Percentiles rank a stretch among this genome's conserved stretches.
Evolutionary conservation across 768 basidiomycete genomes (phyloP).

Genomic region (Tulasnella sp.): DNA sequence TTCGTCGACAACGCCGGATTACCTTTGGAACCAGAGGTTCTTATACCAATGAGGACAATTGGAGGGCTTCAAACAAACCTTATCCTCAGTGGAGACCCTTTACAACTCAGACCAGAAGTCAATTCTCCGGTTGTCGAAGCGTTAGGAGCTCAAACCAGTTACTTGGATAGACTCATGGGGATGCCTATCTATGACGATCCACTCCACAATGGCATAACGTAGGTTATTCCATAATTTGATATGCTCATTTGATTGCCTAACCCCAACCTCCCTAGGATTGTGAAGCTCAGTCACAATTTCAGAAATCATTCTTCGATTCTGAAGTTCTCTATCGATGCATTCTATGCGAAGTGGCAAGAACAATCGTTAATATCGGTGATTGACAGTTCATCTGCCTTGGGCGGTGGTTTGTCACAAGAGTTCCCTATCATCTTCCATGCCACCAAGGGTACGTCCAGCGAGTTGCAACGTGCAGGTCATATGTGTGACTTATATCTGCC

Average conservation of each 20-base stretch:
- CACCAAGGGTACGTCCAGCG: conserved; percentile 15
- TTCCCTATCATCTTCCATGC: conserved; percentile 28
- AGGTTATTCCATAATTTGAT: background rate
- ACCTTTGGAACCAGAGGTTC: conserved; percentile 44
- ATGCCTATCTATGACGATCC: conserved; percentile 23
- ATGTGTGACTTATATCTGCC: no score
- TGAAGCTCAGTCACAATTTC: no score
- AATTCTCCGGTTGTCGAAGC: conserved; percentile 22
- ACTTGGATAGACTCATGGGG: conserved; percentile 27
- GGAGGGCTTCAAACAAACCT: conserved; percentile 26
- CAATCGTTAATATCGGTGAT: no score
- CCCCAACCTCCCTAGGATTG: no score
- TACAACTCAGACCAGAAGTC: conserved; percentile 30
- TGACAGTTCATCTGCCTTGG: no score
- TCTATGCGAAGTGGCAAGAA: no score
- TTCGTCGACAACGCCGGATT: conserved; percentile 56
- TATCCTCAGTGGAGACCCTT: conserved; percentile 28
- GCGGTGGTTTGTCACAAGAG: no score
- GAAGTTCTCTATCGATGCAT: no score
- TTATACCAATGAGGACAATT: conserved; percentile 31
- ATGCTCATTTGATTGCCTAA: background rate
- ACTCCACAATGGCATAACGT: conserved; percentile 24
- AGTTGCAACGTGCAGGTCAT: no score
- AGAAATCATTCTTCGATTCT: no score
- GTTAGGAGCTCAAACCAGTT: conserved; percentile 26